Percentiles rank a stretch among this genome's conserved stretches.
Evolutionary conservation across 1,284 basidiomycete genomes (phyloP).

Genomic region (Cutaneotrichosporon curvatum): DNA sequence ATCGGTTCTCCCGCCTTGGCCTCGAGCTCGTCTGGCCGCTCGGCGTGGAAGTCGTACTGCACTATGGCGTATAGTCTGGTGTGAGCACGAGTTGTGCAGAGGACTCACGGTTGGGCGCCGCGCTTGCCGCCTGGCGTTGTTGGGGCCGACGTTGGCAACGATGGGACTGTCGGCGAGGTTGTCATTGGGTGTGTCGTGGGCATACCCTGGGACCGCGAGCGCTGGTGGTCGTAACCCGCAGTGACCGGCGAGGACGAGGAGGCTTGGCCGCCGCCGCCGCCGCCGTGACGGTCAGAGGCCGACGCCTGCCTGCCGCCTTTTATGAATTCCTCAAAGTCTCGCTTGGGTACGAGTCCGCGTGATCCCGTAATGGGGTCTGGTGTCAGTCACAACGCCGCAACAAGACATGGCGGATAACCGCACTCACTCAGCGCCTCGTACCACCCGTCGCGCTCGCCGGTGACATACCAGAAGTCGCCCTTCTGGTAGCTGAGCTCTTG

Average conservation of each 20-base stretch:
- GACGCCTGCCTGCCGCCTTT: constrained; percentile 53
- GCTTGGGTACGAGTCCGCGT: constrained; percentile 79
- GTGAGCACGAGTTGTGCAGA: background rate
- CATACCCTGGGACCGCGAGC: background rate
- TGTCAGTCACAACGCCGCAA: background rate
- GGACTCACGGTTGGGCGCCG: constrained; percentile 20
- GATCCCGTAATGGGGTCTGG: constrained; percentile 77
- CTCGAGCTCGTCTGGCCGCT: constrained; percentile 91
- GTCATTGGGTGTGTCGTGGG: background rate
- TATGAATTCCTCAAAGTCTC: constrained; percentile 78
- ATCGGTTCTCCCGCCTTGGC: constrained; percentile 90
- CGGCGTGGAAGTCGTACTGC: constrained; percentile 88
- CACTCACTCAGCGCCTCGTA: constrained; percentile 70
- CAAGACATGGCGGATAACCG: background rate
- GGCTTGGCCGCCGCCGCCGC: too few species aligned
- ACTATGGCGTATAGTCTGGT: constrained; percentile 72
- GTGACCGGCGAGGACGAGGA: too few species aligned
- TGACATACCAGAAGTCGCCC: constrained; percentile 97
- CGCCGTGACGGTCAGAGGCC: too few species aligned
- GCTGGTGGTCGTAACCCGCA: background rate
- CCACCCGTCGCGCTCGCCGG: constrained; percentile 62
- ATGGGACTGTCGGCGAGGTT: constrained; percentile 2
- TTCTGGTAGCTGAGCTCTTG: constrained; percentile 85
- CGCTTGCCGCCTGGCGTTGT: constrained; percentile 14
- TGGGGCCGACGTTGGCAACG: constrained; percentile 1